Base-by-base conservation (phyloP, 306 rosid species). In the Vicia villosa region DNA sequence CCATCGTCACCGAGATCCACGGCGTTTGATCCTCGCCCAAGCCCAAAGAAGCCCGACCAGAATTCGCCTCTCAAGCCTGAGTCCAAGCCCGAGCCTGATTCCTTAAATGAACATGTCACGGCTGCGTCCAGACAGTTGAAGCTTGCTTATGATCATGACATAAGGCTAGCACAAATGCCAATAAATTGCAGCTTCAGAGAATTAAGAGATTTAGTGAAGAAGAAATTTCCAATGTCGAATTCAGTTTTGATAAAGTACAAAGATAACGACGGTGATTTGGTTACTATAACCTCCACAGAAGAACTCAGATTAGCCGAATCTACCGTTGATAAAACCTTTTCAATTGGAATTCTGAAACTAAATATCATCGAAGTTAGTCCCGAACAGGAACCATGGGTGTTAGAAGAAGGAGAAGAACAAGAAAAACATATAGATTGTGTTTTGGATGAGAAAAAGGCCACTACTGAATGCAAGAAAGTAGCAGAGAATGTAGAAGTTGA, bases 251-350 rank as follows among this genome's bases (percentile, higher is more conserved):
- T 94, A 79, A 94, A 94, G 72, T 90, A 88, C 78, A 88, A 80
- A 81, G 97, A 94, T 75, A 68, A 49, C 26, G 99, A 88, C 67
- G 97, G 92, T 62, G 99, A 94, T 81, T 66, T 91, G 77, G 96
- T 94, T 73, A 94, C 99, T 61, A 88, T 94, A 81, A 91, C 99
- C 36, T 84, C 83, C 65, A 85, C 89, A 10, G 85, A 76, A 74
- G 99, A 95, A 74, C 99, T 95, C 61, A 79, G 88, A 73, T 74
- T 86, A 57, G 99, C 97, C 5, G 97, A 89, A 86, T 76, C 88
- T 77, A 74, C 63, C 72, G 97, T 51, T 0, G 95, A 94, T 63
- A 87, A 79, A 67, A 62, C 63, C 22, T 87, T 80, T 56, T 80
- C 89, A 5, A n/a, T 84, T 45, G 86, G 91, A 37, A 79, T 76